A percentile compares a stretch with the other conserved stretches of the same genome.
These are phyloP conservation scores for Picea sitchensis DNA, from an alignment of 75 land plant genomes.

Conservation along the genomic window DNA sequence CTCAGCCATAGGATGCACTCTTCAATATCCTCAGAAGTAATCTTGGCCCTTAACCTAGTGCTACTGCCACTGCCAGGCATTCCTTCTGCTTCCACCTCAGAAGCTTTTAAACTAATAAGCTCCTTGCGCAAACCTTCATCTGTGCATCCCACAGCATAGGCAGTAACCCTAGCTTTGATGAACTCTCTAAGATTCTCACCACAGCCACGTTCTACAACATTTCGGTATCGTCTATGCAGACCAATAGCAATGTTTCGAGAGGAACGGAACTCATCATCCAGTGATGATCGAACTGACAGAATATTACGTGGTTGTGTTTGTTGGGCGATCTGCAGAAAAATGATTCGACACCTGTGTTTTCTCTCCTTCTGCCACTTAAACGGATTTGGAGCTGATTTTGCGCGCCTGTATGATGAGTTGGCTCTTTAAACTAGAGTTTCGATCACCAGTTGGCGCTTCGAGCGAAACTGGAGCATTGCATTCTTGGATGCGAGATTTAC, in stretches of 20 bases:
- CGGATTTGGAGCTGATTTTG: too few relatives aligned
- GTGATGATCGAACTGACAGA: slow-evolving; percentile 26
- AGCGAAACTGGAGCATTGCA: too few relatives aligned
- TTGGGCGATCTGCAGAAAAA: neutral
- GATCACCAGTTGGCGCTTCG: too few relatives aligned
- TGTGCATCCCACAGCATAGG: slow-evolving; percentile 94
- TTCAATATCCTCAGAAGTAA: slow-evolving; percentile 61
- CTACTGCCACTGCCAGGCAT: slow-evolving; percentile 35
- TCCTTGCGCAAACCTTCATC: slow-evolving; percentile 82
- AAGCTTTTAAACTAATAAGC: slow-evolving; percentile 50
- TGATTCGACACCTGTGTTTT: too few relatives aligned
- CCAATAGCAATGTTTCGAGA: slow-evolving; percentile 77
- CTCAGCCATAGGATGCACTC: slow-evolving; percentile 88
- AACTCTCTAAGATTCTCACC: slow-evolving; percentile 74
- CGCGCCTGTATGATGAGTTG: too few relatives aligned
- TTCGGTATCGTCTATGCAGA: slow-evolving; percentile 69
- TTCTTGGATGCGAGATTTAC: too few relatives aligned
- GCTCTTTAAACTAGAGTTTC: too few relatives aligned
- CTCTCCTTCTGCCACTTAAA: too few relatives aligned
- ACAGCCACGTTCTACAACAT: slow-evolving; percentile 67
- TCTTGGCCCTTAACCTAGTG: slow-evolving; percentile 60
- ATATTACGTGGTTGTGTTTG: neutral
- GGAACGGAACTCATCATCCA: slow-evolving; percentile 76
- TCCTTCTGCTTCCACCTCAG: slow-evolving; percentile 43
- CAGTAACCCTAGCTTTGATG: slow-evolving; percentile 81